Conservation (phyloP, 768 basidiomycete genomes). For the Mycena pura region DNA sequence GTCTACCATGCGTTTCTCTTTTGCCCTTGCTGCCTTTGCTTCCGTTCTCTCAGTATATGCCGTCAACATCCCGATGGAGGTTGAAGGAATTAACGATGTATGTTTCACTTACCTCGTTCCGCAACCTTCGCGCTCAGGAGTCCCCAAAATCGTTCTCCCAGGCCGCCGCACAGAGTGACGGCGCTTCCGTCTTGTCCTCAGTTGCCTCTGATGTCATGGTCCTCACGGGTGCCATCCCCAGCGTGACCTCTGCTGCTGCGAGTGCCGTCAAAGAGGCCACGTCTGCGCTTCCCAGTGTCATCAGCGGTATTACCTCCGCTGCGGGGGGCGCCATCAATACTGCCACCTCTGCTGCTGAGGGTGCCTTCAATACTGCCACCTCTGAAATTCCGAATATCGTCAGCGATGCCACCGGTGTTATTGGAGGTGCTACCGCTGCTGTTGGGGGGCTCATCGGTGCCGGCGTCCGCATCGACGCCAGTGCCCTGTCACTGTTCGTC, state of each 20-base stretch:
- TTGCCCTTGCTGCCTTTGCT: background rate
- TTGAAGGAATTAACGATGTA: background rate
- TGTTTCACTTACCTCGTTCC: background rate
- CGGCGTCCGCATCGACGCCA: background rate
- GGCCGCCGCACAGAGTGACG: background rate
- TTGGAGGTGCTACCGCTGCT: background rate
- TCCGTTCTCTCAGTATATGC: background rate
- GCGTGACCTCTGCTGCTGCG: background rate
- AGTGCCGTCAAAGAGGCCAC: background rate
- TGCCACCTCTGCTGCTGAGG: background rate
- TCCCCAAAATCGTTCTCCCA: background rate
- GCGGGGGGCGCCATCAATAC: background rate
- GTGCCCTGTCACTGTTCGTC: background rate
- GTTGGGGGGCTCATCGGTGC: background rate
- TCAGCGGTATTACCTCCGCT: background rate
- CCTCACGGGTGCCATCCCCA: background rate
- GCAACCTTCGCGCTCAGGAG: background rate
- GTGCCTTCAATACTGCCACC: background rate
- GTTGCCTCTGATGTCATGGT: background rate
- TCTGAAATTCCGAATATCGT: background rate
- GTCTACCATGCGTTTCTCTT: constrained; percentile 1
- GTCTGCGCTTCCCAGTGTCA: background rate
- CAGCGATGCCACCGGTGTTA: background rate
- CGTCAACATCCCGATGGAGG: background rate
- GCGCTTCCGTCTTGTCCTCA: background rate